Evolutionary conservation across 768 basidiomycete genomes (phyloP), one percentile per base, ranked within the genome.

Genomic region (Mrakia blollopis): DNA sequence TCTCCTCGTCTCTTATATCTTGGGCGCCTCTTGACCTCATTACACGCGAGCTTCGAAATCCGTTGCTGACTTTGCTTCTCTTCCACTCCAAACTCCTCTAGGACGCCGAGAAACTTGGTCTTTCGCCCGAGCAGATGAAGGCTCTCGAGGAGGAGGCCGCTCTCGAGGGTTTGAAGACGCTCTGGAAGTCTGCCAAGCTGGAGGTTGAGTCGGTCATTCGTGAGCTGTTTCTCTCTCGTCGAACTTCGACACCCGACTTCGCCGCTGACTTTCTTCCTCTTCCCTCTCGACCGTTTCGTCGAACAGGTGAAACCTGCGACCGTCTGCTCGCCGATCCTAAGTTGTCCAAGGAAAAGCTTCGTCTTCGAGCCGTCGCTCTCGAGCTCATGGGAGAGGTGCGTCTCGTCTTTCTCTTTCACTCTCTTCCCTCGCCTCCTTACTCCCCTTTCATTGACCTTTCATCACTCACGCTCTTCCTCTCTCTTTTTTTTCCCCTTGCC

Each of bases 141-240:
- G 83, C 83, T 50, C 76, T 84, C 57, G 84, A 84, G 76, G 84
- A 84, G 75, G 81, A 83, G 73, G 83, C 83, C 21, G 83, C 84
- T 0, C 81, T 83, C 61, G 83, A 84, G 74, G 83, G 83, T 25
- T 80, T 84, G 78, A 77, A 82, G 72, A 83, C 83, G 3, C 78
- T 84, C 44, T 84, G 83, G 83, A 84, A 83, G 80, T 82, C 82
- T 11, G 84, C 83, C 52, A 84, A 84, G 63, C 76, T 84, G n/a
- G 84, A 84, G 77, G 83, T 84, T 28, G 83, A 84, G 72, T 80
- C 80, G 41, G 81, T 84, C 4, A 80, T 84, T 25, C 77, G 84
- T 67, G 82, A 82, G 72, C 65, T 25, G 10, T 35, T 23, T 61
- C 62, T 52, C 44, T 32, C 32, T 23, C 44, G 32, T 28, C 61